Evolutionary conservation across 371 early-diverging fungal species (phyloP).

Genomic region (Gilbertella persicaria): DNA sequence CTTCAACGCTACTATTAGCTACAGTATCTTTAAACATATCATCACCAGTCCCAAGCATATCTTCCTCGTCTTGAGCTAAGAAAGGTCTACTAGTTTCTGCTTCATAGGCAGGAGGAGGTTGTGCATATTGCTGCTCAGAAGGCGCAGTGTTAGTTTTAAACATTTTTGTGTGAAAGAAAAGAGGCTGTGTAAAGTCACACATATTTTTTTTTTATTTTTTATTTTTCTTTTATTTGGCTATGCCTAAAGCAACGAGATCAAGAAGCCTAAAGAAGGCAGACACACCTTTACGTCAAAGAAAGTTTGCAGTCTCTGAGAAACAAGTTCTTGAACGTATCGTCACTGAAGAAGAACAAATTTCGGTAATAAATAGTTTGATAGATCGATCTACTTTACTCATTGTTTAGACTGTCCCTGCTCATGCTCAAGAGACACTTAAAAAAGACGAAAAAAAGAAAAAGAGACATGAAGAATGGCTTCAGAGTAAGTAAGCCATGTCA

Average conservation of each 20-base stretch:
- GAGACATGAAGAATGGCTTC: constrained; percentile 61
- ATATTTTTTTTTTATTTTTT: constrained; percentile 2
- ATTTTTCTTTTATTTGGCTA: constrained; percentile 13
- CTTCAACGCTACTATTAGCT: constrained; percentile 50
- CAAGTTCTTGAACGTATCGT: constrained; percentile 28
- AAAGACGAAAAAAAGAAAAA: constrained; percentile 55
- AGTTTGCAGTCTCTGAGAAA: constrained; percentile 27
- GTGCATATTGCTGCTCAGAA: constrained; percentile 23
- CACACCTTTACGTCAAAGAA: constrained; percentile 21
- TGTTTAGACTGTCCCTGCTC: constrained; percentile 12
- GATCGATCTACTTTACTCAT: background rate
- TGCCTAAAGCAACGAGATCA: constrained; percentile 51
- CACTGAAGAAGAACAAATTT: constrained; percentile 8
- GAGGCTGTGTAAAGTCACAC: background rate
- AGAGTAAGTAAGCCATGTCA: constrained; percentile 44
- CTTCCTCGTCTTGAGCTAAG: constrained; percentile 24
- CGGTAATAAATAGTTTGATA: constrained; percentile 1
- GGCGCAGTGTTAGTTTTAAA: background rate
- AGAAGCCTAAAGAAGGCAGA: constrained; percentile 23
- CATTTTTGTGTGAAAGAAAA: constrained; percentile 3
- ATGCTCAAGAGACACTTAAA: constrained; percentile 26
- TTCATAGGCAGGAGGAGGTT: constrained; percentile 46
- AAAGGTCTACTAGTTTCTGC: constrained; percentile 35
- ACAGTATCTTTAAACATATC: constrained; percentile 64
- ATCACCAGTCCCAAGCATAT: constrained; percentile 32